phyloP scores from a whole-genome alignment of 768 basidiomycete genomes.

The Auricularia sp. region DNA sequence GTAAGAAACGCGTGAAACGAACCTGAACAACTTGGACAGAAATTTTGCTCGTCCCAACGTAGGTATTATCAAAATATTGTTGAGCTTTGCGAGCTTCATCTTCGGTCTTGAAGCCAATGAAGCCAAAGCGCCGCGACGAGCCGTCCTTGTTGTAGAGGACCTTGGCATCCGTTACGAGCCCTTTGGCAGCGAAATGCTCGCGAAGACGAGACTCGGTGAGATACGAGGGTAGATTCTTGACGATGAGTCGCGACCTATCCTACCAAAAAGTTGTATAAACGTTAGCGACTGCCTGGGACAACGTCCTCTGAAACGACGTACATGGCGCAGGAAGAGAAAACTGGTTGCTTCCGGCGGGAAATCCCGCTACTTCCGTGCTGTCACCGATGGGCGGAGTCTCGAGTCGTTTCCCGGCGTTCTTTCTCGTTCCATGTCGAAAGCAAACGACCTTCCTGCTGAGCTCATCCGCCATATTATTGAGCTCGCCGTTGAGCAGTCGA shows the following conservation, averaged over 20 bases:
- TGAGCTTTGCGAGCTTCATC: constrained; percentile 63
- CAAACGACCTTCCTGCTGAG: too few relatives aligned
- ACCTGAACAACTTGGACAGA: constrained; percentile 72
- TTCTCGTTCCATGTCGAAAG: too few relatives aligned
- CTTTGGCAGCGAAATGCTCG: constrained; percentile 53
- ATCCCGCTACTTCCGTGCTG: too few relatives aligned
- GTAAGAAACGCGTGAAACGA: constrained; percentile 17
- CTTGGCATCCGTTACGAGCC: constrained; percentile 77
- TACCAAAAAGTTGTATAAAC: neutral
- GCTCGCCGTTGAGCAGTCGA: too few relatives aligned
- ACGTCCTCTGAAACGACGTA: too few relatives aligned
- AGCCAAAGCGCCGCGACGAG: constrained; percentile 79
- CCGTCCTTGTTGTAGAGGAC: constrained; percentile 69
- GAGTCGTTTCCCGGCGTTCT: too few relatives aligned
- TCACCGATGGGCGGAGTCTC: too few relatives aligned
- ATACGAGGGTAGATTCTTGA: constrained; percentile 71
- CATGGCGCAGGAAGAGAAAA: too few relatives aligned
- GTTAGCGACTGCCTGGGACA: too few relatives aligned
- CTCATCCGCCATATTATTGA: too few relatives aligned
- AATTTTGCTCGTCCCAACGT: constrained; percentile 69
- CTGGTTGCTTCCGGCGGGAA: too few relatives aligned
- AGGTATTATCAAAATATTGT: constrained; percentile 79
- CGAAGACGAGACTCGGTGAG: constrained; percentile 53
- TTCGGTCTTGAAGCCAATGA: constrained; percentile 79
- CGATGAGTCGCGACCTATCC: constrained; percentile 69